phyloP scores from a whole-genome alignment of 305 asterid genomes.

The Striga hermonthica region DNA sequence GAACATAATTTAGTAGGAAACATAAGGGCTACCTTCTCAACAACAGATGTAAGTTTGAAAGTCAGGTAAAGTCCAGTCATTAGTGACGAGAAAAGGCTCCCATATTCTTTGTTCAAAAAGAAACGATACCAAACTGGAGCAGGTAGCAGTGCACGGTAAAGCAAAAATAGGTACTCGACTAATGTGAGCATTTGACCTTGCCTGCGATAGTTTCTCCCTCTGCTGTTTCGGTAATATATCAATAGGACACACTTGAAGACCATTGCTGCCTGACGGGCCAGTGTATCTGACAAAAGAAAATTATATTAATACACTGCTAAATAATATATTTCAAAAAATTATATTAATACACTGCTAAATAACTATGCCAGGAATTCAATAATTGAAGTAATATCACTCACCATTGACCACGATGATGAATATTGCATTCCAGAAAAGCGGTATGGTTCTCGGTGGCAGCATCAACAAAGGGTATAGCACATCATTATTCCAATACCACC shows the following conservation, averaged over 20 bases:
- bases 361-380: constrained; percentile 7
- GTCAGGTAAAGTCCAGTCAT: constrained; percentile 81
- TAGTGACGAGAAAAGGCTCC: constrained; percentile 75
- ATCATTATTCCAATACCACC: constrained; percentile 74
- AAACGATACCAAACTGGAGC: constrained; percentile 89
- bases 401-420: constrained; percentile 83
- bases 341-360: constrained; percentile 24
- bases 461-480: constrained; percentile 57
- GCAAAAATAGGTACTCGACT: constrained; percentile 65
- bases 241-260: constrained; percentile 57
- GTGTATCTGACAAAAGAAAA: constrained; percentile 46
- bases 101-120: constrained; percentile 82
- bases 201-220: constrained; percentile 63
- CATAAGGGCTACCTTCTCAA: constrained; percentile 61
- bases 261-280: constrained; percentile 78
- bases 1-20: constrained; percentile 21
- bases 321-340: constrained; percentile 24
- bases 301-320: constrained; percentile 26
- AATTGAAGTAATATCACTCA: constrained; percentile 32
- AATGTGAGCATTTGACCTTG: constrained; percentile 83
- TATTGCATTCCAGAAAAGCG: constrained; percentile 82
- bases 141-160: constrained; percentile 76
- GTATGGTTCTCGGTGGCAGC: constrained; percentile 75
- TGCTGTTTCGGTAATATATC: constrained; percentile 68
- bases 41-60: constrained; percentile 83